phyloP scores from a whole-genome alignment of 2,329 filamentous ascomycete genomes.

The Periglandula ipomoeae region DNA sequence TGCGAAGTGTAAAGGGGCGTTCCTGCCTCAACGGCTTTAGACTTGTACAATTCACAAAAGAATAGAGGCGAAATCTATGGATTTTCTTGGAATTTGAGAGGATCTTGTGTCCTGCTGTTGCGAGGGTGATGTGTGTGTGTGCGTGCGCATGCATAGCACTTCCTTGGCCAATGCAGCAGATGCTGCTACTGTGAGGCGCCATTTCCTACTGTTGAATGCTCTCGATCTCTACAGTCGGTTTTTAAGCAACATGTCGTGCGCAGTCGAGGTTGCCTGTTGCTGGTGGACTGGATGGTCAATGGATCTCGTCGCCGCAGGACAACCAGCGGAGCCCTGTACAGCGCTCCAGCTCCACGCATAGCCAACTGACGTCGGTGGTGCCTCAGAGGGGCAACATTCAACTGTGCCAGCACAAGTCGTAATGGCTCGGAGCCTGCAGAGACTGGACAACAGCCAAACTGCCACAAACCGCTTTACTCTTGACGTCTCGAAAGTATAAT shows the following conservation, averaged over 20 bases:
- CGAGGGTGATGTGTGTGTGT: neutral
- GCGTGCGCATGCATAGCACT: neutral
- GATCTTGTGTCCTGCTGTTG: neutral
- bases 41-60: conserved; percentile 24
- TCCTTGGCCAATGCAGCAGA: neutral
- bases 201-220: neutral
- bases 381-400: neutral
- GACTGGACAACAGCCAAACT: neutral
- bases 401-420: neutral
- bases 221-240: too few relatives aligned
- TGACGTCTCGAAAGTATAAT: neutral
- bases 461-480: neutral
- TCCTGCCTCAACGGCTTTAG: conserved; percentile 16
- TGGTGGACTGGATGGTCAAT: neutral
- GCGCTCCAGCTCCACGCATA: conserved; percentile 7
- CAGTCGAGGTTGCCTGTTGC: conserved; percentile 5
- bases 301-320: conserved; percentile 11
- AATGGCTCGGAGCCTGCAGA: neutral
- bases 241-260: too few relatives aligned
- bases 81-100: neutral
- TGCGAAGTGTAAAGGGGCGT: conserved; percentile 11
- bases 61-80: conserved; percentile 16
- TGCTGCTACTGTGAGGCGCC: neutral
- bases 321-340: neutral
- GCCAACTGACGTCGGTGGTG: too few relatives aligned